These are phyloP conservation scores for Quercus phellos DNA, from an alignment of 331 rosid species.

Conservation along the genomic window DNA sequence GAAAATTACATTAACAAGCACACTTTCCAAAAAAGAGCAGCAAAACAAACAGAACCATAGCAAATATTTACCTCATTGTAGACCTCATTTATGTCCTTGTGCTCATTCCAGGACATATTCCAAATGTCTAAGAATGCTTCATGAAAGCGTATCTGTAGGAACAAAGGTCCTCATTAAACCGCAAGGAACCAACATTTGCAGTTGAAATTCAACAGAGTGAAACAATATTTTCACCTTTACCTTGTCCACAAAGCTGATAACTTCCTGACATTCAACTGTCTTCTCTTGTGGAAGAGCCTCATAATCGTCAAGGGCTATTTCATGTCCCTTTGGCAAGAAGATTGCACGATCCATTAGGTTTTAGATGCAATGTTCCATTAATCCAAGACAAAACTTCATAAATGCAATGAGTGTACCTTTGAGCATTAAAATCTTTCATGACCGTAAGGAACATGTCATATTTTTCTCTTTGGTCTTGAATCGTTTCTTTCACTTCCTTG, in stretches of 20 bases:
- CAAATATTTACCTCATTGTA: conserved; percentile 62
- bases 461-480: conserved; percentile 74
- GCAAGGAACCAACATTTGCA: conserved; percentile 1
- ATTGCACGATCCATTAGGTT: conserved; percentile 13
- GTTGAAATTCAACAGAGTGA: not conserved
- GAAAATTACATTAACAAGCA: not conserved
- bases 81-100: conserved; percentile 84
- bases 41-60: not conserved
- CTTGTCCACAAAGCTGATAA: conserved; percentile 93
- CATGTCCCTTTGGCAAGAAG: conserved; percentile 94
- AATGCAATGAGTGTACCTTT: conserved; percentile 41
- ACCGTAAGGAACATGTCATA: conserved; percentile 79
- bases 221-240: conserved; percentile 60
- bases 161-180: conserved; percentile 14
- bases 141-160: conserved; percentile 75
- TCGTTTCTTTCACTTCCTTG: conserved; percentile 88
- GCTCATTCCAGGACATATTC: conserved; percentile 96
- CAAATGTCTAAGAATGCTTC: conserved; percentile 88
- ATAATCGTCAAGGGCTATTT: conserved; percentile 82
- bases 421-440: conserved; percentile 90
- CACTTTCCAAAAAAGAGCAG: not conserved
- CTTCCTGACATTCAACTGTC: conserved; percentile 93
- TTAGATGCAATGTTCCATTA: conserved; percentile 7
- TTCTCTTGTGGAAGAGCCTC: conserved; percentile 77
- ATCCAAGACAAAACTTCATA: not conserved